phyloP scores from a whole-genome alignment of 2,329 filamentous ascomycete species.

The Ascocoryne sarcoides region DNA sequence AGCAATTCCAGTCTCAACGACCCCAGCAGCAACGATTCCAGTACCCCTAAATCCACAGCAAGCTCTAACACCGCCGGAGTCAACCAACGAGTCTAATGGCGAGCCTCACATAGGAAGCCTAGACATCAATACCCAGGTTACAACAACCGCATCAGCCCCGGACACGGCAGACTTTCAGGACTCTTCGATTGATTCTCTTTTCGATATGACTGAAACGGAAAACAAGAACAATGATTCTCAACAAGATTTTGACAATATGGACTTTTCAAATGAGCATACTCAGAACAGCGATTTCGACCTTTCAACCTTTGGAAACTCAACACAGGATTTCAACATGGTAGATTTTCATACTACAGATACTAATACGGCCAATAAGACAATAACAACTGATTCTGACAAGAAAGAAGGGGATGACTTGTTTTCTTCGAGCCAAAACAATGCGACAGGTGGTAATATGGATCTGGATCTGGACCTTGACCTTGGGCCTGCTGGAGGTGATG shows the following conservation, averaged over 20 bases:
- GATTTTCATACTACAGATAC: conserved; percentile 14
- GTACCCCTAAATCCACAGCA: conserved; percentile 6
- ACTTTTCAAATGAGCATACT: conserved; percentile 21
- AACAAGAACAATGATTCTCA: conserved; percentile 11
- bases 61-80: conserved; percentile 17
- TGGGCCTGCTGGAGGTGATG: conserved; percentile 32
- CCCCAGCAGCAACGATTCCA: no score
- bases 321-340: conserved; percentile 33
- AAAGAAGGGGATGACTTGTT: conserved; percentile 18
- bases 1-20: conserved; percentile 15
- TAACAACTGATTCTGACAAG: conserved; percentile 9
- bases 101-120: conserved; percentile 15
- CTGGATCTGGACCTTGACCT: conserved; percentile 48
- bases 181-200: conserved; percentile 23
- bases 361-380: conserved; percentile 8
- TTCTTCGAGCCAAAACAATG: conserved; percentile 10
- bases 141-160: conserved; percentile 8
- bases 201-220: conserved; percentile 19
- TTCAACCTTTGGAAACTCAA: conserved; percentile 25
- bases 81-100: conserved; percentile 8
- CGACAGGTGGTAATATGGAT: conserved; percentile 27
- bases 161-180: conserved; percentile 15
- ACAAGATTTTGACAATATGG: conserved; percentile 23
- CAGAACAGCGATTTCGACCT: conserved; percentile 25
- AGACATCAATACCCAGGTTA: conserved; percentile 19